Evolutionary conservation across 768 basidiomycete genomes (phyloP), one percentile per base, ranked within the genome.

Genomic region (Pholiota conissans): DNA sequence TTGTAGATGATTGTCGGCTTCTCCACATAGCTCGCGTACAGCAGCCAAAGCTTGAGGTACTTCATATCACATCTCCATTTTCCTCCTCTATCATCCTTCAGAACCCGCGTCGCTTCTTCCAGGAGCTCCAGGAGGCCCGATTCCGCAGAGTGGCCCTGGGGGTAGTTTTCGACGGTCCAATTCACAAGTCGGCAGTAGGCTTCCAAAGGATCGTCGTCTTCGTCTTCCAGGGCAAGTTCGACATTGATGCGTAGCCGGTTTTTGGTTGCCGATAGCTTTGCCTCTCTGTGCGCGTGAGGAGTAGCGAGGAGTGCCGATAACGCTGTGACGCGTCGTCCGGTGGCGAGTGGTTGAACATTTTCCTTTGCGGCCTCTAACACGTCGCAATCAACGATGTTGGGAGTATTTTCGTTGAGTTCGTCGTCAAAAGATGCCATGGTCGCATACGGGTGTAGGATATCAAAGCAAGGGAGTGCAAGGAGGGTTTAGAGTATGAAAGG

Each of bases 91-190:
- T 92, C 77, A 63, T 89, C 86, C 63, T 93, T 87, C 67, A 98
- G 80, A 7, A 87, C 82, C 29, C 95, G 78, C 0, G 97, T 97
- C 14, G 93, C 91, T 67, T 93, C 91, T 68, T 99, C 97, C 6
- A 99, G 74, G 2, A 98, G 78, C 57, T 96, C 95, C 16, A 98
- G 76, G n/a, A 98, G 80, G 29, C 93, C 91, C 11, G 91, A 93
- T 67, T 94, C 90, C 1, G 88, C 88, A 49, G 88, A 91, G 56
- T 91, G 89, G 4, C 95, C 95, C 58, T 97, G 90, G 0, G 96
- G 95, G 68, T 98, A 96, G 70, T 93, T 94, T 69, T 96, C 93
- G 40, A 95, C 75, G 0, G 91, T 95, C 91, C 95, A 98, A 50
- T 90, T 82, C 51, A 98, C 89, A 62, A 98, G 86, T 59, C 82